Conservation (phyloP, 2,329 filamentous ascomycete genomes). For the Cyphellophora europaea region DNA sequence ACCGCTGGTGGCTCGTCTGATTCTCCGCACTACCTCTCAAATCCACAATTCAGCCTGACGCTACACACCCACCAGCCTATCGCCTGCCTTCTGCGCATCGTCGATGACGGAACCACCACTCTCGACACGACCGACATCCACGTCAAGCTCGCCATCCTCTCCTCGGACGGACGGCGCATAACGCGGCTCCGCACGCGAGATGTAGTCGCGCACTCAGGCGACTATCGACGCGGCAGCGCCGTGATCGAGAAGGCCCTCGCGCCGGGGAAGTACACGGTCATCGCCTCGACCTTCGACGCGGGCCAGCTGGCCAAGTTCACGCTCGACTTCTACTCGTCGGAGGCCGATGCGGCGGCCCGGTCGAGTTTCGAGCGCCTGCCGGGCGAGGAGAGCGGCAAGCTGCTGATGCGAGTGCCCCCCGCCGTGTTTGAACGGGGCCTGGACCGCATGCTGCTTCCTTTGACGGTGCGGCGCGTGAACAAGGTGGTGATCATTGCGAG, state of each 20-base stretch:
- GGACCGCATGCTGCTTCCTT: constrained; percentile 44
- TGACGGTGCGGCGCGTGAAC: constrained; percentile 48
- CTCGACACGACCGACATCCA: constrained; percentile 62
- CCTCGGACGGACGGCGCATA: constrained; percentile 52
- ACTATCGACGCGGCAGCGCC: constrained; percentile 74
- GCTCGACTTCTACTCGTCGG: constrained; percentile 58
- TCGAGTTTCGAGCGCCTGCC: constrained; percentile 43
- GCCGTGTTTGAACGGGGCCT: constrained; percentile 41
- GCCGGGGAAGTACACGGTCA: constrained; percentile 54
- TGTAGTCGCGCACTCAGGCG: constrained; percentile 73
- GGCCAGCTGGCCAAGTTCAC: constrained; percentile 59
- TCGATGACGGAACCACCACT: constrained; percentile 34
- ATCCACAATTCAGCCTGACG: constrained; percentile 71
- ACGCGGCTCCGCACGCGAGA: constrained; percentile 61
- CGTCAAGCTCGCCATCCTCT: constrained; percentile 63
- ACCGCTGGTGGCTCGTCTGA: constrained; percentile 79
- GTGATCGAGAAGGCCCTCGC: constrained; percentile 57
- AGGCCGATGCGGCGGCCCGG: constrained; percentile 1
- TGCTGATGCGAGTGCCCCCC: constrained; percentile 51
- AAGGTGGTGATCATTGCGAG: constrained; percentile 38
- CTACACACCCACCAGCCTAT: constrained; percentile 30
- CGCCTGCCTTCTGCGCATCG: constrained; percentile 12
- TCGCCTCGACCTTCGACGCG: constrained; percentile 19
- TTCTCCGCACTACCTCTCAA: constrained; percentile 66
- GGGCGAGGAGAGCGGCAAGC: constrained; percentile 64